A percentile compares a stretch with the other conserved stretches of the same genome.
Evolutionary conservation across 2,329 filamentous ascomycete species (phyloP).

Genomic region (Myriangium duriaei): DNA sequence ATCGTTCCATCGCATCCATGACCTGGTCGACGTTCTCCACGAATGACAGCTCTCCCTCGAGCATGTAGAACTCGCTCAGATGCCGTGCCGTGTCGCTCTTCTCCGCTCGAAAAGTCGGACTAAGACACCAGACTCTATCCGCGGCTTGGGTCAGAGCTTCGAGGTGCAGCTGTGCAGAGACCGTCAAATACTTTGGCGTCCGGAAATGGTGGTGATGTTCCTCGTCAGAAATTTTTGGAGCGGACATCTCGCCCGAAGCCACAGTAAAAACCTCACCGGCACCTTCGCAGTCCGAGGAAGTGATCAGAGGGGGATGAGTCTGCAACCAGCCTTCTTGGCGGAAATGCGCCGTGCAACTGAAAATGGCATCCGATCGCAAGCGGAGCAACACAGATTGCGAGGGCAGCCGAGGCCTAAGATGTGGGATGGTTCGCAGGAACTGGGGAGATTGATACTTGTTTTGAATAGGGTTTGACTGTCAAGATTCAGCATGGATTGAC

Average conservation of each 20-base stretch:
- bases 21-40: slow-evolving; percentile 55
- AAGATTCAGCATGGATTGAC: slow-evolving; percentile 2
- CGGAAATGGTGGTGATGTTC: slow-evolving; percentile 61
- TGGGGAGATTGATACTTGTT: slow-evolving; percentile 91
- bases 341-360: slow-evolving; percentile 65
- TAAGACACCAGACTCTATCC: slow-evolving; percentile 84
- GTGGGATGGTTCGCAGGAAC: slow-evolving; percentile 76
- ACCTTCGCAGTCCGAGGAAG: slow-evolving; percentile 93
- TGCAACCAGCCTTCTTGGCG: slow-evolving; percentile 58
- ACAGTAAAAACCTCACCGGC: slow-evolving; percentile 87
- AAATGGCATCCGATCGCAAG: slow-evolving; percentile 68
- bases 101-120: slow-evolving; percentile 87
- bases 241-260: slow-evolving; percentile 21
- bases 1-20: slow-evolving; percentile 68
- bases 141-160: slow-evolving; percentile 83
- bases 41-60: slow-evolving; percentile 83
- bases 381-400: slow-evolving; percentile 70
- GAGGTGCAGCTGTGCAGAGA: slow-evolving; percentile 87
- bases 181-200: slow-evolving; percentile 82
- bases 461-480: slow-evolving; percentile 78
- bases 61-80: slow-evolving; percentile 97
- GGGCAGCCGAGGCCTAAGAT: slow-evolving; percentile 71
- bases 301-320: slow-evolving; percentile 86
- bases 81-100: slow-evolving; percentile 87
- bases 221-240: slow-evolving; percentile 23